Evolutionary conservation across 768 basidiomycete species (phyloP).

Genomic region (Phaeotremella fagi): DNA sequence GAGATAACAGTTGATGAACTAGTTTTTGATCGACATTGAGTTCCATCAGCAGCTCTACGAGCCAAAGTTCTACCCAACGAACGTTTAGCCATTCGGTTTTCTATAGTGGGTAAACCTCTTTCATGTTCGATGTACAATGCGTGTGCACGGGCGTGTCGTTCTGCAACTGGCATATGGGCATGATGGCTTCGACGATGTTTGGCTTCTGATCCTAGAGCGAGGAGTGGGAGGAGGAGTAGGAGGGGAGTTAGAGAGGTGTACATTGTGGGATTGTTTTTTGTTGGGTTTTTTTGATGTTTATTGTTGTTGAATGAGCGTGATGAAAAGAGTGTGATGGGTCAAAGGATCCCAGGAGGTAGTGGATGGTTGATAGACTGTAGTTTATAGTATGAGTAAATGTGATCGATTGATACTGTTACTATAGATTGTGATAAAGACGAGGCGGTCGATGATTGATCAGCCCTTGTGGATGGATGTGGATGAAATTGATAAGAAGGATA

Average conservation of each 20-base stretch:
- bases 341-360: neutral
- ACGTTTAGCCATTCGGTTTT: neutral
- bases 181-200: neutral
- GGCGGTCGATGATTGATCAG: no score
- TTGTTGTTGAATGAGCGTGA: neutral
- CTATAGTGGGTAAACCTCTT: neutral
- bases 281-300: neutral
- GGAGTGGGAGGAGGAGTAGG: neutral
- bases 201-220: neutral
- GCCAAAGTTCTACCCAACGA: neutral
- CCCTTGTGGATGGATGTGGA: no score
- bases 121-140: neutral
- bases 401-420: no score
- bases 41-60: neutral
- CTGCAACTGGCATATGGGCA: neutral
- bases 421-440: no score
- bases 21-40: neutral
- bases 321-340: neutral
- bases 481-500: no score
- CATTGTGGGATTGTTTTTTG: neutral
- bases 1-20: neutral
- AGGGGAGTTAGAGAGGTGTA: neutral
- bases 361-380: no score
- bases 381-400: no score
- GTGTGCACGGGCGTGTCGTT: neutral